Conservation (phyloP, 2,329 filamentous ascomycete species). For the Fusarium burgessii region DNA sequence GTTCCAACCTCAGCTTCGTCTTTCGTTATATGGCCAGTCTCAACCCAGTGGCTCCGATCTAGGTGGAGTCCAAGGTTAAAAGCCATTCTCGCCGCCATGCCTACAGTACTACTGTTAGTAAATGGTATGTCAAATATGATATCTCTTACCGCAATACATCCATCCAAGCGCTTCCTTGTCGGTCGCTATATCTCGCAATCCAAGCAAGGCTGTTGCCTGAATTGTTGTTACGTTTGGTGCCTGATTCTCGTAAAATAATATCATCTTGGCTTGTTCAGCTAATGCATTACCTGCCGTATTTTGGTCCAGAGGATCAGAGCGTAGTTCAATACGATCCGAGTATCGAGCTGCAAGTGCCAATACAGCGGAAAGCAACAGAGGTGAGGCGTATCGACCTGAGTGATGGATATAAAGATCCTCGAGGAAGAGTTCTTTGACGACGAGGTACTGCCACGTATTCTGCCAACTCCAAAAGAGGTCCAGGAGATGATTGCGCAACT, state of each 20-base stretch:
- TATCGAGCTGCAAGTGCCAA: not conserved
- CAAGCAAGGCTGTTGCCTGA: not conserved
- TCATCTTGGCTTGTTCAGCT: not conserved
- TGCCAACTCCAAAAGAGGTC: not conserved
- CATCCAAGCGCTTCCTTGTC: slow-evolving; percentile 6
- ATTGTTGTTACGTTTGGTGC: not conserved
- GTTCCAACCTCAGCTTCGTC: not conserved
- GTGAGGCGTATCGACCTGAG: not conserved
- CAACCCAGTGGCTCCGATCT: not conserved
- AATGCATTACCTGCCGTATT: not conserved
- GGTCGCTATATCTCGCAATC: not conserved
- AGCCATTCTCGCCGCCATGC: not conserved
- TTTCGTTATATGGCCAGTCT: not conserved
- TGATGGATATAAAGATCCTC: not conserved
- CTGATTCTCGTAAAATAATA: not conserved
- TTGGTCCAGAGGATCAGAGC: not conserved
- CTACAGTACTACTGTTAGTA: not conserved
- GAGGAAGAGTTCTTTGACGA: not conserved
- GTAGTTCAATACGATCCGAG: not conserved
- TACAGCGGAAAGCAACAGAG: not conserved
- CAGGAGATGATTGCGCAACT: not conserved
- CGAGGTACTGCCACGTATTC: not conserved
- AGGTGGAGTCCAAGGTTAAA: not conserved
- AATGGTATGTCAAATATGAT: accelerated
- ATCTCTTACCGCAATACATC: not conserved